Conservation (phyloP, 257 asterid genomes). For the Datura wrightii region DNA sequence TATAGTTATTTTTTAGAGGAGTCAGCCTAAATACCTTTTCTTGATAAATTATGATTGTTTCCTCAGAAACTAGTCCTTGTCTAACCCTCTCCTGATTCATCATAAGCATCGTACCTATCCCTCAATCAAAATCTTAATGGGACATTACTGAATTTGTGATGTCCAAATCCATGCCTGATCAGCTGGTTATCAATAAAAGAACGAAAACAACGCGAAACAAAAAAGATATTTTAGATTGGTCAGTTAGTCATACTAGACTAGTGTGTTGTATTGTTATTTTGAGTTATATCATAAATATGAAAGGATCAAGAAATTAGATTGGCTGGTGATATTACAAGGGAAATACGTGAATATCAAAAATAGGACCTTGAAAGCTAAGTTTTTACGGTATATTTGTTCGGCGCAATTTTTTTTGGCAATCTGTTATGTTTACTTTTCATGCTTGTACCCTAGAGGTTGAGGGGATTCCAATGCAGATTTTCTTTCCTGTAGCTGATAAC, state of each 20-base stretch:
- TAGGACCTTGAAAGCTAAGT: slow-evolving; percentile 14
- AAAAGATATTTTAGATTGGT: not conserved
- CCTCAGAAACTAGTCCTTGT: not conserved
- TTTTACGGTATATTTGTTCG: not conserved
- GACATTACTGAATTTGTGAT: not conserved
- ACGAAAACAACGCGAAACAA: not conserved
- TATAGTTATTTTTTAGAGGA: too few species aligned
- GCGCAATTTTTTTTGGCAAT: not conserved
- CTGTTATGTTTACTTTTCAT: not conserved
- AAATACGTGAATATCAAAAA: not conserved
- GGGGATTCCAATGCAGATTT: not conserved
- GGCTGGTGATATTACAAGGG: not conserved
- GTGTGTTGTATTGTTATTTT: not conserved
- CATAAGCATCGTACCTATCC: not conserved
- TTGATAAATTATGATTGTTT: not conserved
- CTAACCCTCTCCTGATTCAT: slow-evolving; percentile 10
- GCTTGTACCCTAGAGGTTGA: not conserved
- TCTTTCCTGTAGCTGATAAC: not conserved
- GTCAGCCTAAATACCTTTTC: not conserved
- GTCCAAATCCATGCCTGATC: not conserved
- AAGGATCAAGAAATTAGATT: not conserved
- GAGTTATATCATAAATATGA: not conserved
- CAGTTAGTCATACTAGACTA: not conserved
- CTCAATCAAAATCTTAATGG: not conserved
- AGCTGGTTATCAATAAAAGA: not conserved